A percentile compares a stretch with the other conserved stretches of the same genome.
phyloP scores from a whole-genome alignment of 129 eudicot species.

The Artemisia argyi region DNA sequence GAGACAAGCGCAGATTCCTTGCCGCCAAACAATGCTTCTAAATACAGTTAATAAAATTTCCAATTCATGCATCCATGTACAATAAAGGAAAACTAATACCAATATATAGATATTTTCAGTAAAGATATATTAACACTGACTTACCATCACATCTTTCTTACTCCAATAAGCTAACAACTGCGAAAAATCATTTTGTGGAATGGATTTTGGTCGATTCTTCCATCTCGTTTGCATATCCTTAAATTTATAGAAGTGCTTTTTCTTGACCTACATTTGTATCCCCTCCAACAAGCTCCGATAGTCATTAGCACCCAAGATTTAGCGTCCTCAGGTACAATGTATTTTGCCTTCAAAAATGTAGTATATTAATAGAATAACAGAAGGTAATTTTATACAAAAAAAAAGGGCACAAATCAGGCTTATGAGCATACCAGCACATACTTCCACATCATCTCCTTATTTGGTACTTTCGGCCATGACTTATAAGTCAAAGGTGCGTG shows the following conservation, averaged over 20 bases:
- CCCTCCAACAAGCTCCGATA: conserved; percentile 9
- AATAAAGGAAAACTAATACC: not conserved
- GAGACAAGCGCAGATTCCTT: not conserved
- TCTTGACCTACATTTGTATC: conserved; percentile 13
- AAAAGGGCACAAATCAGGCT: not conserved
- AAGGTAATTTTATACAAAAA: not conserved
- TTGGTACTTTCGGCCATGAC: conserved; percentile 2
- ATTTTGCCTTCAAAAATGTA: conserved; percentile 6
- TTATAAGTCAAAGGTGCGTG: conserved; percentile 12
- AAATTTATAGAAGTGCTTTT: not conserved
- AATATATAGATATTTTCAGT: not conserved
- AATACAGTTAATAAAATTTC: not conserved
- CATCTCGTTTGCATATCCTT: conserved; percentile 8
- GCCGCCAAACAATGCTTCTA: conserved; percentile 1
- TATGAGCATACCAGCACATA: not conserved
- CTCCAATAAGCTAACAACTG: not conserved
- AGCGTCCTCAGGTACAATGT: not conserved
- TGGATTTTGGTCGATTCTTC: conserved; percentile 3
- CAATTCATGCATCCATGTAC: not conserved
- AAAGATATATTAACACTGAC: not conserved
- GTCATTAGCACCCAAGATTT: conserved; percentile 5
- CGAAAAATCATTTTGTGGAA: not conserved
- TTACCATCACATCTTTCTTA: not conserved
- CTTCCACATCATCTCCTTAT: conserved; percentile 10
- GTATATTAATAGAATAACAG: not conserved